Evolutionary conservation across 768 basidiomycete species (phyloP).

Genomic region (Suillus bovinus): DNA sequence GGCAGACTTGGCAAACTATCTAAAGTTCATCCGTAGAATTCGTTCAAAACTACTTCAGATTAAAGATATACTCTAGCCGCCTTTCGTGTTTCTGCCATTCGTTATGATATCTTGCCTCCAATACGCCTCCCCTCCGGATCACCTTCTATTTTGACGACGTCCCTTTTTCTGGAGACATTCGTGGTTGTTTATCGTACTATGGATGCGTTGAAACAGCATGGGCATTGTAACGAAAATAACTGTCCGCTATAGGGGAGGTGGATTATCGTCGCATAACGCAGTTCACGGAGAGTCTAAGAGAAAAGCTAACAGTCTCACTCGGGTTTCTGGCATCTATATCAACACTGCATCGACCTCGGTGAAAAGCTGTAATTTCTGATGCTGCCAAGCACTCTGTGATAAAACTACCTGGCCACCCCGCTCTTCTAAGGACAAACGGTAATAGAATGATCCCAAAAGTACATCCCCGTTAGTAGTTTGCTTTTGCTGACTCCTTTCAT

Average conservation of each 20-base stretch:
- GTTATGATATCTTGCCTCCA: not conserved
- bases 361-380: slow-evolving; percentile 5
- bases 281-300: not conserved
- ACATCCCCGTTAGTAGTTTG: not conserved
- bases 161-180: not conserved
- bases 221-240: too few species aligned
- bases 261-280: not conserved
- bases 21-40: not conserved
- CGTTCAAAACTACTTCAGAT: not conserved
- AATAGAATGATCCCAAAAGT: slow-evolving; percentile 9
- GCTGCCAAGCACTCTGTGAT: slow-evolving; percentile 15
- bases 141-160: not conserved
- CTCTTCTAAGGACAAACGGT: slow-evolving; percentile 2
- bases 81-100: not conserved
- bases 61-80: not conserved
- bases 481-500: not conserved
- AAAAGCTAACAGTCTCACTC: not conserved
- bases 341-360: not conserved
- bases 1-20: not conserved
- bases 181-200: not conserved
- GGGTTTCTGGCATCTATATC: not conserved
- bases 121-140: not conserved
- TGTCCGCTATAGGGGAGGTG: too few species aligned
- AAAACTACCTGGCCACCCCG: not conserved
- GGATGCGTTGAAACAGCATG: not conserved